Evolutionary conservation across 441 rosid genomes (phyloP).

Genomic region (Euphorbia celastroides): DNA sequence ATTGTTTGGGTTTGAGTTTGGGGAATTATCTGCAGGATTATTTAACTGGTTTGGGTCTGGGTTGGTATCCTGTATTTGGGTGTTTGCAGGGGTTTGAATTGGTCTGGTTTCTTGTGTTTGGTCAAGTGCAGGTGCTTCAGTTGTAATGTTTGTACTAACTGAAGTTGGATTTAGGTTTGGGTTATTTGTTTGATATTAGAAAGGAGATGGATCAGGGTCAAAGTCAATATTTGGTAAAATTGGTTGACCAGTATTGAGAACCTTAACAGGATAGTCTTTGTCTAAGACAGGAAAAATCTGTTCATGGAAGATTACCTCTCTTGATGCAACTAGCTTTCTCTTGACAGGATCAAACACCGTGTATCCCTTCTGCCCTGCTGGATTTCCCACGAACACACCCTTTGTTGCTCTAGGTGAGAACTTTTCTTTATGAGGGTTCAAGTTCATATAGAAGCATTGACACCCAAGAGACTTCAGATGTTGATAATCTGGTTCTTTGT

Average conservation of each 20-base stretch:
- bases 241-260: background rate
- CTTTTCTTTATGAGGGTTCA: background rate
- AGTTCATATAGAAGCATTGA: background rate
- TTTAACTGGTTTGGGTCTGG: too few relatives aligned
- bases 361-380: background rate
- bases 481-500: background rate
- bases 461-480: background rate
- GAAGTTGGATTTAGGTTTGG: too few relatives aligned
- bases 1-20: too few relatives aligned
- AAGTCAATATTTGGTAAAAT: background rate
- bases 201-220: too few relatives aligned
- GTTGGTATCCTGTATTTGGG: too few relatives aligned
- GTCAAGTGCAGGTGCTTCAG: too few relatives aligned
- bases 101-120: too few relatives aligned
- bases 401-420: background rate
- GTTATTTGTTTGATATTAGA: too few relatives aligned
- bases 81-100: too few relatives aligned
- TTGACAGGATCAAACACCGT: background rate
- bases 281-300: background rate
- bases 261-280: too few relatives aligned
- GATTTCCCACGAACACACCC: background rate
- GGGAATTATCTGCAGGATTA: too few relatives aligned
- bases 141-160: too few relatives aligned
- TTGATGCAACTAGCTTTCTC: background rate
- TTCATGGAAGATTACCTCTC: background rate